phyloP scores from a whole-genome alignment of 1,284 basidiomycete genomes.

The Rhodofomes roseus region DNA sequence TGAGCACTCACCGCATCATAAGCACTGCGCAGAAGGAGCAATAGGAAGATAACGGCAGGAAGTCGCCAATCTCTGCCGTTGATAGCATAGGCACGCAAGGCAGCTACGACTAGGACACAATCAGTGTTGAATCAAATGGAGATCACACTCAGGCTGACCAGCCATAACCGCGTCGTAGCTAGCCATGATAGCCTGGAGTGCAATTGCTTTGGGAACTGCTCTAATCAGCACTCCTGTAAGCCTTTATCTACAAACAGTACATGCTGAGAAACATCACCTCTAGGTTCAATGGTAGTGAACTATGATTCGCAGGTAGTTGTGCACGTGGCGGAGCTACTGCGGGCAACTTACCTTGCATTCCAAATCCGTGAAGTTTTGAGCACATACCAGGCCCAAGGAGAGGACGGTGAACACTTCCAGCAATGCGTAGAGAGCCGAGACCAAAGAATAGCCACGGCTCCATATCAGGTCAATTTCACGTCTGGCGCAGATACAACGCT shows the following conservation, averaged over 20 bases:
- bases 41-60: neutral
- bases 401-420: neutral
- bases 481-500: neutral
- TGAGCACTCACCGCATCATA: neutral
- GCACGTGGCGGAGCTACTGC: neutral
- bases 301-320: neutral
- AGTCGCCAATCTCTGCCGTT: neutral
- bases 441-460: neutral
- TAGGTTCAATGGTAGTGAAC: neutral
- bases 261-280: neutral
- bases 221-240: too few relatives aligned
- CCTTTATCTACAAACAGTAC: too few relatives aligned
- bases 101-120: neutral
- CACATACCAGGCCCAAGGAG: neutral
- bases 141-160: neutral
- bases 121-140: neutral
- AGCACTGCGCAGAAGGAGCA: neutral
- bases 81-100: neutral
- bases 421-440: neutral
- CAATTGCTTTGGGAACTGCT: too few relatives aligned
- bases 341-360: neutral
- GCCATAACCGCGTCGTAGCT: neutral
- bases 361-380: neutral
- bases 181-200: neutral
- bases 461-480: neutral